phyloP scores from a whole-genome alignment of 176 grass and related monocot genomes.

The Hordeum marinum region DNA sequence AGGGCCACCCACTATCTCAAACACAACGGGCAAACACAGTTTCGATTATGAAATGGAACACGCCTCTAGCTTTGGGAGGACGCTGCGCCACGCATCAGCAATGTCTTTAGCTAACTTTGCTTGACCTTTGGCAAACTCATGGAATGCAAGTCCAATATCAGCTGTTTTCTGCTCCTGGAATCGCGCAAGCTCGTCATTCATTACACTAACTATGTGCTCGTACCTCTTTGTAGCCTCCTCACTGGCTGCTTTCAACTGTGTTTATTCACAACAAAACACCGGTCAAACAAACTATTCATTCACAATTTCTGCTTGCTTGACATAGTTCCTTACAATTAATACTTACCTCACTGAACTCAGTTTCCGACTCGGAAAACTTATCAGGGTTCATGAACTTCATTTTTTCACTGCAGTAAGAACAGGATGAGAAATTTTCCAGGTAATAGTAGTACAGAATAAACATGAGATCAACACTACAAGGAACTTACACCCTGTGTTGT shows the following conservation, averaged over 20 bases:
- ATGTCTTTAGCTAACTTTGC: constrained; percentile 93
- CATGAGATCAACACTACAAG: background rate
- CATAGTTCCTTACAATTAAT: constrained; percentile 17
- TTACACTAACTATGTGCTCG: constrained; percentile 71
- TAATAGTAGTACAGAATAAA: background rate
- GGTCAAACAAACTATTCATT: constrained; percentile 6
- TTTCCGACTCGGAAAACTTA: constrained; percentile 60
- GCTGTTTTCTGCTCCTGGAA: constrained; percentile 99
- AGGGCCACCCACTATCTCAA: constrained; percentile 13
- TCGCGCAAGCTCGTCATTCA: constrained; percentile 86
- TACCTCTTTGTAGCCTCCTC: constrained; percentile 85
- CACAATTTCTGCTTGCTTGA: background rate
- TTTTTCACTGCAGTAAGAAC: constrained; percentile 65
- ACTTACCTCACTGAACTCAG: constrained; percentile 80
- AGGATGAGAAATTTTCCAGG: constrained; percentile 6
- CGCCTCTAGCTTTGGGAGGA: constrained; percentile 84
- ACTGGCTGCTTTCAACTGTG: constrained; percentile 81
- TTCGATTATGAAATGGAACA: constrained; percentile 43
- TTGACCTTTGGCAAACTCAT: constrained; percentile 96
- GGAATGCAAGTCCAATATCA: constrained; percentile 88
- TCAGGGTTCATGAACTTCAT: constrained; percentile 90
- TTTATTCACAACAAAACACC: constrained; percentile 15
- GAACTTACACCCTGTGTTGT: background rate
- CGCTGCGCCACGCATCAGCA: constrained; percentile 84
- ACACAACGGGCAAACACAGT: background rate